Evolutionary conservation across 2,329 filamentous ascomycete genomes (phyloP).

Genomic region (Gaeumannomyces sp.): DNA sequence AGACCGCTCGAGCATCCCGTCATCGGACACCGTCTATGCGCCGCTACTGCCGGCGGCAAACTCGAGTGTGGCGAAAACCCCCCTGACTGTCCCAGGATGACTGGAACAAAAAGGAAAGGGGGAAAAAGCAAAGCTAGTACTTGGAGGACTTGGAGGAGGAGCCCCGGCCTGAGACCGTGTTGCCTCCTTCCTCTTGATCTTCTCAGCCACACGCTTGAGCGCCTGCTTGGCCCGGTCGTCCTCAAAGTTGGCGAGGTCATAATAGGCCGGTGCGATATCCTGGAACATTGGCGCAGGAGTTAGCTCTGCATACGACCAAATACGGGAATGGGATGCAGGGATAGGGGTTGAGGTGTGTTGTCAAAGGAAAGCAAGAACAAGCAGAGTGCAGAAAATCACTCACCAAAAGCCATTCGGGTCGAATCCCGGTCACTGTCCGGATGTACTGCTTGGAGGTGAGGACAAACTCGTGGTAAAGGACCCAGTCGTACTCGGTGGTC

Average conservation of each 20-base stretch:
- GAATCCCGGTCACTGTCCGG: constrained; percentile 83
- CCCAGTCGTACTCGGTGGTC: constrained; percentile 86
- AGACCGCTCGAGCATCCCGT: neutral
- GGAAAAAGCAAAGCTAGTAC: neutral
- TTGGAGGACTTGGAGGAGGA: neutral
- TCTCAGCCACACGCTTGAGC: constrained; percentile 51
- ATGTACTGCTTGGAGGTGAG: constrained; percentile 98
- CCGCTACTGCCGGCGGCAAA: neutral
- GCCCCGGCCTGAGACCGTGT: neutral
- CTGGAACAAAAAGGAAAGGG: neutral
- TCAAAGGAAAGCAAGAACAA: neutral
- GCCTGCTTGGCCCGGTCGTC: constrained; percentile 73
- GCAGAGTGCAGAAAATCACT: constrained; percentile 25
- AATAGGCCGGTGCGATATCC: constrained; percentile 93
- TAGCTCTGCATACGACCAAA: constrained; percentile 18
- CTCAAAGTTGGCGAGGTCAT: constrained; percentile 74
- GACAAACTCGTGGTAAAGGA: constrained; percentile 97
- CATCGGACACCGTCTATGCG: neutral
- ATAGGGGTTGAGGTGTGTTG: neutral
- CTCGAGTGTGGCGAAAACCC: neutral
- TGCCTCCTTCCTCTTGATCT: constrained; percentile 53
- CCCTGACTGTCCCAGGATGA: no score
- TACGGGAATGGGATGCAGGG: neutral
- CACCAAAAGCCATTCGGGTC: constrained; percentile 90
- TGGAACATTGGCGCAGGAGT: constrained; percentile 30